These are phyloP conservation scores for Lophiostoma macrostomum DNA, from an alignment of 495 filamentous ascomycete species.

Conservation along the genomic window DNA sequence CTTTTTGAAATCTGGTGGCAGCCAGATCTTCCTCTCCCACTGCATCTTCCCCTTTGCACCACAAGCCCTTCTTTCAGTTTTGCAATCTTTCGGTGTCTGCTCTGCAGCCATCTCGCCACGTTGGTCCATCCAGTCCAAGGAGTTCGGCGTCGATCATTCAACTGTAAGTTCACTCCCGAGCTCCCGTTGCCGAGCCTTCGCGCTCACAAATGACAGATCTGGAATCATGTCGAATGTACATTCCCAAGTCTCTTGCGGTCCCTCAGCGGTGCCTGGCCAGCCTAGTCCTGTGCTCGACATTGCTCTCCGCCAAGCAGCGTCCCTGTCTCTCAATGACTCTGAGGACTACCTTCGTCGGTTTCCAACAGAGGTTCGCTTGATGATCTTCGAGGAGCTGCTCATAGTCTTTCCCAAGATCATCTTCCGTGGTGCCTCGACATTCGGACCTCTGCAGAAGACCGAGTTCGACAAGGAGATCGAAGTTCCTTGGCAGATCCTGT, in stretches of 20 bases:
- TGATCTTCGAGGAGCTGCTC: slow-evolving; percentile 24
- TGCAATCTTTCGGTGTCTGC: background rate
- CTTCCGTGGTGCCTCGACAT: slow-evolving; percentile 11
- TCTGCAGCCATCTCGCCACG: too few species aligned
- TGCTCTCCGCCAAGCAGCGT: background rate
- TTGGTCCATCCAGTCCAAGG: too few species aligned
- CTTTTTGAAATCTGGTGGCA: too few species aligned
- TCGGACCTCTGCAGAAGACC: slow-evolving; percentile 6
- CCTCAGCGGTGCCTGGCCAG: background rate
- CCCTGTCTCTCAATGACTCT: background rate
- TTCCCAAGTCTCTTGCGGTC: background rate
- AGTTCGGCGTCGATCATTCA: too few species aligned
- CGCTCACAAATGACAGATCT: too few species aligned
- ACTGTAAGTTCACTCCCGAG: too few species aligned
- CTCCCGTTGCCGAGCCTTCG: too few species aligned
- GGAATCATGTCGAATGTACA: slow-evolving; percentile 6
- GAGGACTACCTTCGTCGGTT: slow-evolving; percentile 10
- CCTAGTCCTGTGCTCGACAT: slow-evolving; percentile 9
- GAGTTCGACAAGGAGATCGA: slow-evolving; percentile 9
- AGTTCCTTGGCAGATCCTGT: slow-evolving; percentile 16
- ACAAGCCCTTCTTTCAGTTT: background rate
- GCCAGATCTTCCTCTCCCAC: too few species aligned
- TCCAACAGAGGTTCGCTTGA: slow-evolving; percentile 22
- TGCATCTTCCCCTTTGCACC: too few species aligned
- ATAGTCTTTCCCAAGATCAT: background rate